Percentiles rank a stretch among this genome's conserved stretches.
These are phyloP conservation scores for Pseudogymnoascus sp. DNA, from an alignment of 2,329 filamentous ascomycete species.

Conservation along the genomic window DNA sequence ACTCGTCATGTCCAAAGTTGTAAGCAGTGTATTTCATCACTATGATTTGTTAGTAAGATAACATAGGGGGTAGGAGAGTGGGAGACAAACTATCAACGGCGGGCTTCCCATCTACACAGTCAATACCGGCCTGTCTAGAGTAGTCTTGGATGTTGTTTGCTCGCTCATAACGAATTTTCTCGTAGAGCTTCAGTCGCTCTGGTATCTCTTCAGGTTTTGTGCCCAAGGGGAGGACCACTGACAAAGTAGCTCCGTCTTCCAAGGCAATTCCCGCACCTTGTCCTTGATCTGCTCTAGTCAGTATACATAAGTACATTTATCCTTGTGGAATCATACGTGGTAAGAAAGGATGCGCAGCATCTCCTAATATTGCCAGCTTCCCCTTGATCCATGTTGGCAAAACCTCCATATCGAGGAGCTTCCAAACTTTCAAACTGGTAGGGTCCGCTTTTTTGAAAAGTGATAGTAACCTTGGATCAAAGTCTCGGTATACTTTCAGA, in stretches of 20 bases:
- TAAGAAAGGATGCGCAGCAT: constrained; percentile 60
- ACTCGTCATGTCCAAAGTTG: constrained; percentile 46
- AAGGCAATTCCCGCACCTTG: constrained; percentile 58
- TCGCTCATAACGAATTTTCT: constrained; percentile 48
- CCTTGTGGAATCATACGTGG: constrained; percentile 35
- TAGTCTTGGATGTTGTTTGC: constrained; percentile 49
- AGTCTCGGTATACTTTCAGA: constrained; percentile 34
- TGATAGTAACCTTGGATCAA: constrained; percentile 33
- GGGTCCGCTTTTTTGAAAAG: constrained; percentile 37
- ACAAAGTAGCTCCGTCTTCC: constrained; percentile 55
- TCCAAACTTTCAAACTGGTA: constrained; percentile 45
- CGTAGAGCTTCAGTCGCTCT: constrained; percentile 49
- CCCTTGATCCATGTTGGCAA: constrained; percentile 47
- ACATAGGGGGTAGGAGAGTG: not conserved
- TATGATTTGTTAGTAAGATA: constrained; percentile 16
- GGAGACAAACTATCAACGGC: constrained; percentile 17
- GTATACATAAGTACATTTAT: constrained; percentile 15
- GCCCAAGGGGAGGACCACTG: constrained; percentile 43
- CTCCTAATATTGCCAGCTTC: constrained; percentile 50
- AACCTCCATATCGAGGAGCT: constrained; percentile 52
- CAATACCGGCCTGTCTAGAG: constrained; percentile 43
- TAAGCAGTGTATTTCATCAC: constrained; percentile 27
- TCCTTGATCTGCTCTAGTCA: constrained; percentile 37
- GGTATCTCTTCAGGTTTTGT: constrained; percentile 39
- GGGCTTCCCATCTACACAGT: constrained; percentile 32